These are phyloP conservation scores for Coniosporium tulheliwenetii DNA, from an alignment of 2,329 filamentous ascomycete species.

Conservation along the genomic window DNA sequence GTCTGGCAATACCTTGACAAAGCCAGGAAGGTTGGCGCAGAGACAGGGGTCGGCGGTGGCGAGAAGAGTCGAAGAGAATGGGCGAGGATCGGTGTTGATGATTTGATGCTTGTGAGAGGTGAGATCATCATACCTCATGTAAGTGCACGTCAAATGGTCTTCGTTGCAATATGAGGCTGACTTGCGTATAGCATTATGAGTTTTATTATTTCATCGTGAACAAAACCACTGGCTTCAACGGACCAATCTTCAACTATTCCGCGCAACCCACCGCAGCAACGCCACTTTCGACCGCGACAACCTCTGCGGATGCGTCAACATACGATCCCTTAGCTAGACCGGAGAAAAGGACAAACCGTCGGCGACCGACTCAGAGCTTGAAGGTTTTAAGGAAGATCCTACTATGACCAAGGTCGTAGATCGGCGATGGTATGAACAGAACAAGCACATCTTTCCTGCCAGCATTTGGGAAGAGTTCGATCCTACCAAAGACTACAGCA, in stretches of 20 bases:
- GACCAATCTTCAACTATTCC: slow-evolving; percentile 65
- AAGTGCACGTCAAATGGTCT: slow-evolving; percentile 23
- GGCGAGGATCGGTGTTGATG: slow-evolving; percentile 88
- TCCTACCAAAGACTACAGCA: slow-evolving; percentile 70
- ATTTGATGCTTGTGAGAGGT: slow-evolving; percentile 81
- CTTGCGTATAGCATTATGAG: slow-evolving; percentile 63
- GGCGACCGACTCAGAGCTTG: slow-evolving; percentile 34
- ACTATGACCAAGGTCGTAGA: slow-evolving; percentile 86
- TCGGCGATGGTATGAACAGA: slow-evolving; percentile 88
- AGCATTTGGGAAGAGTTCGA: slow-evolving; percentile 95
- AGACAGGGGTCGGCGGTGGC: slow-evolving; percentile 55
- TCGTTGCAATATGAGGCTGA: slow-evolving; percentile 2
- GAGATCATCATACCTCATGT: slow-evolving; percentile 91
- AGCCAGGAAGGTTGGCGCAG: slow-evolving; percentile 77
- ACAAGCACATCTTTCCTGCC: slow-evolving; percentile 96
- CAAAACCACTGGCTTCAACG: slow-evolving; percentile 58
- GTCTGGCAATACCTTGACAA: slow-evolving; percentile 89
- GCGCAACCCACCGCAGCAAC: slow-evolving; percentile 29
- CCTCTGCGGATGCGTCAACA: slow-evolving; percentile 7
- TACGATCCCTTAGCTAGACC: slow-evolving; percentile 26
- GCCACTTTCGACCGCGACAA: slow-evolving; percentile 6
- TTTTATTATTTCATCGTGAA: slow-evolving; percentile 97
- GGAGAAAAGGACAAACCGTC: slow-evolving; percentile 20
- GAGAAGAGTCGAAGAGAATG: slow-evolving; percentile 61
- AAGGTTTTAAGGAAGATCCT: slow-evolving; percentile 67